Base-by-base conservation (phyloP, 177 flowering plant species). In the Vitis hybrid region DNA sequence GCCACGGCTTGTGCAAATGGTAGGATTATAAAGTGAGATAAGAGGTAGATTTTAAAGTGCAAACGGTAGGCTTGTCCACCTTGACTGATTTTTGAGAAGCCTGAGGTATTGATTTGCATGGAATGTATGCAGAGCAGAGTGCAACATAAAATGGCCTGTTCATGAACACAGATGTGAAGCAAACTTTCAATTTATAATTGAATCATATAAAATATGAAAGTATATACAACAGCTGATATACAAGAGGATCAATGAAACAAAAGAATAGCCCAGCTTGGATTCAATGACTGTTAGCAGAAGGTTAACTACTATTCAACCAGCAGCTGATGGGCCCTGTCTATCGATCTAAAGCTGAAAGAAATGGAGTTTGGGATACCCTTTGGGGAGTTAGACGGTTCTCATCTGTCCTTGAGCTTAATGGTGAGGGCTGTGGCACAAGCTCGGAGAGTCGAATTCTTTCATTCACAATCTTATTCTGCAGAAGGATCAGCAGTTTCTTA, bases 361-460 rank as follows among this genome's bases (percentile, higher is more conserved):
- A 87, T 63, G 86, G 78, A 53, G 80, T 56, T 53, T 76, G 86
- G 15, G 81, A 75, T 26, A 31, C 26, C 62, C 81, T 73, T 53
- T 31, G 73, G 8, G 87, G 84, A 59, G 77, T 75, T 68, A 65
- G 74, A 70, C 67, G 31, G 60, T 68, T 78, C 61, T 82, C 85
- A 29, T 80, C 81, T 50, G 80, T 61, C 64, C 85, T 77, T 14
- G 82, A 71, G 61, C 71, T 79, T 60, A 78, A 39, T 20, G 89
- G 86, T 26, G 93, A 83, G 8, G 82, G 39, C 69, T 82, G 83
- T 58, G 86, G 85, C 80, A 78, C 78, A 51, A 84, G 78, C 78
- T 83, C 91, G 0, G 91, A 82, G 69, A 88, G 76, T 39, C 90
- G 74, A 31, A 62, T 73, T 71, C 83, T 82, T 78, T 91, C 92